Conservation (phyloP, 2,329 filamentous ascomycete genomes). For the Phialocephala sp. region DNA sequence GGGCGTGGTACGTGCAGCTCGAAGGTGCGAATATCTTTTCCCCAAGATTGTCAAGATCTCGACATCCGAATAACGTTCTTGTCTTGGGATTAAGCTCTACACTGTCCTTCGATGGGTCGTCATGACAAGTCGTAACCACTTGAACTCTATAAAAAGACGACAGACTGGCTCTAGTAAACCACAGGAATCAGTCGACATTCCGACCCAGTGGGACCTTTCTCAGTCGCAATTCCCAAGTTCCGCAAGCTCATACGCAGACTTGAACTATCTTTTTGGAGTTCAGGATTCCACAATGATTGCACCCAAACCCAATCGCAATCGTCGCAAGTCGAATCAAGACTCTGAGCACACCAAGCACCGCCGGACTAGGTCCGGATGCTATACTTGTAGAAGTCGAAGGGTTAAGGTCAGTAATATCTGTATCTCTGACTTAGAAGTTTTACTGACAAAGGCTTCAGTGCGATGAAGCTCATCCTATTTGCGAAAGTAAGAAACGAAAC, state of each 20-base stretch:
- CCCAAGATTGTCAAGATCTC: neutral
- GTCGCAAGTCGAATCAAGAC: slow-evolving; percentile 38
- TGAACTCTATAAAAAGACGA: slow-evolving; percentile 19
- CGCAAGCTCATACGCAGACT: slow-evolving; percentile 39
- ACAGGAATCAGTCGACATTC: slow-evolving; percentile 17
- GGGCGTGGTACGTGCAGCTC: slow-evolving; percentile 19
- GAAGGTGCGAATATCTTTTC: slow-evolving; percentile 13
- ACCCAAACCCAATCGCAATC: slow-evolving; percentile 38
- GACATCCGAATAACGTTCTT: neutral
- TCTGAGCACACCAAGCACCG: slow-evolving; percentile 78
- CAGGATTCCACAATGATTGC: slow-evolving; percentile 40
- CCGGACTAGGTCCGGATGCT: slow-evolving; percentile 92
- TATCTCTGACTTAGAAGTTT: neutral
- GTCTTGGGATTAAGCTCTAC: neutral
- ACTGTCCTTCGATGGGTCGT: slow-evolving; percentile 13
- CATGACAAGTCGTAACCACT: slow-evolving; percentile 28
- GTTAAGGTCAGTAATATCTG: slow-evolving; percentile 67
- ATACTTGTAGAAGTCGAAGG: slow-evolving; percentile 84
- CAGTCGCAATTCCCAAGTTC: slow-evolving; percentile 34
- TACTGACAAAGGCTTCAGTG: slow-evolving; percentile 61
- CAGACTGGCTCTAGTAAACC: slow-evolving; percentile 16
- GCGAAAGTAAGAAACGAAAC: slow-evolving; percentile 67
- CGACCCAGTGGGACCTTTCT: slow-evolving; percentile 15
- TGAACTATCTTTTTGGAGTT: slow-evolving; percentile 40
- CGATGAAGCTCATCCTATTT: slow-evolving; percentile 85